Conservation (phyloP, 179 eudicot genomes). For the Corrigiola litoralis region DNA sequence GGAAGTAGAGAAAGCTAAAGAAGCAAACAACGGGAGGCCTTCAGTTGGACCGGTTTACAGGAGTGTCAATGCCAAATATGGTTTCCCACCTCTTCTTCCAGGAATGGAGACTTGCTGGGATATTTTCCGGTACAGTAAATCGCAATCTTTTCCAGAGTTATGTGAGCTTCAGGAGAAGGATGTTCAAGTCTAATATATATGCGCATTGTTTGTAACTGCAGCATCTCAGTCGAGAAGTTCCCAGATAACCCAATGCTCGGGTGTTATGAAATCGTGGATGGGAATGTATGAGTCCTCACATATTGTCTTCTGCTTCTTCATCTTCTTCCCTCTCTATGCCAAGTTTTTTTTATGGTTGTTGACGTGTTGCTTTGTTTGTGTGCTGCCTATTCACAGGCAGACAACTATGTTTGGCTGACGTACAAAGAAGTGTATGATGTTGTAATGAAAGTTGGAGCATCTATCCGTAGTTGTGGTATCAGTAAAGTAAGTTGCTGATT, state of each 20-base stretch:
- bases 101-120: constrained; percentile 96
- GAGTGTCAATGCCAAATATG: constrained; percentile 61
- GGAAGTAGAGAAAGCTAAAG: constrained; percentile 58
- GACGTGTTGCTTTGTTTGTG: not conserved
- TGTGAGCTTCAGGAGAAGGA: too few relatives aligned
- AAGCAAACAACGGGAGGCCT: constrained; percentile 57
- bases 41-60: constrained; percentile 86
- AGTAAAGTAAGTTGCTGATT: constrained; percentile 40
- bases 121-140: constrained; percentile 60
- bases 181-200: not conserved
- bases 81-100: constrained; percentile 58
- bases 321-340: not conserved
- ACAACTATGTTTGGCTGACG: constrained; percentile 67
- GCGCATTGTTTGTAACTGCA: constrained; percentile 15
- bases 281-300: constrained; percentile 43
- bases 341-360: not conserved
- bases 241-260: constrained; percentile 80
- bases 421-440: constrained; percentile 64
- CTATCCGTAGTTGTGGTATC: constrained; percentile 66
- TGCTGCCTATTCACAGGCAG: constrained; percentile 34
- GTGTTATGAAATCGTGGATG: constrained; percentile 45
- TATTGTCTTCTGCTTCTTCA: not conserved
- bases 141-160: too few relatives aligned
- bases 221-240: constrained; percentile 64
- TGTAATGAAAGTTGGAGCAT: constrained; percentile 68